phyloP scores from a whole-genome alignment of 352 stramenopile species.

The Pythium grandisporangium region DNA sequence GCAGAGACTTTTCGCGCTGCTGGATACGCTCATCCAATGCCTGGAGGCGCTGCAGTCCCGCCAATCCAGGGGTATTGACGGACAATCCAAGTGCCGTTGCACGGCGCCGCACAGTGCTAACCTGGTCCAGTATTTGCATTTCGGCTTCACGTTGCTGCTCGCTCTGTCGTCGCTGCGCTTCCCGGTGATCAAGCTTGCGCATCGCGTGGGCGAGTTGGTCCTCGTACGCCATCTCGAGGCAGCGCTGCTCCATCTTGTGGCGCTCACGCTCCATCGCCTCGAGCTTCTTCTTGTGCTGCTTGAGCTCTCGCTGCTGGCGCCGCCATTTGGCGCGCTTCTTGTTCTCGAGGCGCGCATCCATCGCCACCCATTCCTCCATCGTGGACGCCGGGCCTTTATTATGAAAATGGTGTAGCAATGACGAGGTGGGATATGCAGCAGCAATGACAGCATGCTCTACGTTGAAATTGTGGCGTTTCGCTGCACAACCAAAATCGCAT shows the following conservation, averaged over 20 bases:
- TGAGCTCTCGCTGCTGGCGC: constrained; percentile 38
- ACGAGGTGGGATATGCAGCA: too few relatives aligned
- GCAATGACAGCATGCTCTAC: too few relatives aligned
- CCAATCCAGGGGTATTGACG: constrained; percentile 20
- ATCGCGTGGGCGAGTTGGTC: constrained; percentile 37
- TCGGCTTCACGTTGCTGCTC: constrained; percentile 30
- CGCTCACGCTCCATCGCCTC: constrained; percentile 23
- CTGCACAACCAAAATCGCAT: too few relatives aligned
- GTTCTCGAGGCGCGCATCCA: constrained; percentile 34
- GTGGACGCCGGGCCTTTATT: too few relatives aligned
- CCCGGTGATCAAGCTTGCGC: constrained; percentile 16
- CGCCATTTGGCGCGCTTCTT: constrained; percentile 31
- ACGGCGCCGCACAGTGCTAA: constrained; percentile 14
- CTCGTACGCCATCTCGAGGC: constrained; percentile 42
- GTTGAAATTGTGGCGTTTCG: too few relatives aligned
- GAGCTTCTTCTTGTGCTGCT: constrained; percentile 15
- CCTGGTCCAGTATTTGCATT: constrained; percentile 18
- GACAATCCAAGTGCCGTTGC: constrained; percentile 21
- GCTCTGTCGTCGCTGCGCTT: constrained; percentile 12
- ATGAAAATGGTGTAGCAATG: too few relatives aligned
- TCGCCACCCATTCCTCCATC: constrained; percentile 32
- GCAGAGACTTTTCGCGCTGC: constrained; percentile 18
- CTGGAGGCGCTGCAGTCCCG: constrained; percentile 16
- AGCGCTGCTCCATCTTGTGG: constrained; percentile 15
- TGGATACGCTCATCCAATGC: constrained; percentile 25